Base-by-base conservation (phyloP, 2,329 filamentous ascomycete genomes). In the Alternaria incomplexa region DNA sequence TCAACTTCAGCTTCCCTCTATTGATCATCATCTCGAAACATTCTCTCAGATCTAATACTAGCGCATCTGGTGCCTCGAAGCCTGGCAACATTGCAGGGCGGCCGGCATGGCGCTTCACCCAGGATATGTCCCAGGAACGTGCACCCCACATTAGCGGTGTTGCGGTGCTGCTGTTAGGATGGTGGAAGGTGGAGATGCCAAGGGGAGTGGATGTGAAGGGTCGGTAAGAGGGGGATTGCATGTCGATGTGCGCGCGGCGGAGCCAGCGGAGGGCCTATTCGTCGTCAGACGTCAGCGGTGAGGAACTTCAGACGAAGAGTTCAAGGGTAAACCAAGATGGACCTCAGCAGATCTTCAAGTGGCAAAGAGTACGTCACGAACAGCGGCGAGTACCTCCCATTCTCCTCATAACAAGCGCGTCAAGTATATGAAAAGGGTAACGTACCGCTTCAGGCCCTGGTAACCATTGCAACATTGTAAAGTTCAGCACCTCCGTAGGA, bases 391-490 rank as follows among this genome's bases (percentile, higher is more conserved):
- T 43, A 15, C 22, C n/a, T 43, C 51, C 13, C 36, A 3, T 1
- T 17, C 26, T 40, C 22, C 30, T 23, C 30, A 36, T 36, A 9
- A 52, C 48, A 30, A 15, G 11, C 30, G 20, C 15, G 20, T 36
- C 48, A 52, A 4, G 25, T 20, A 52, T 20, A n/a, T 20, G 30
- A 45, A 30, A 25, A 25, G 52, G 32, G 20, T 17, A 22, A 62
- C 63, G 45, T 62, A 67, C 65, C 56, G 64, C 64, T 70, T 91
- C 89, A 0, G 88, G 88, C 0, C 89, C 89, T 0, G 89, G 89
- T 1, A 91, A 77, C 90, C 89, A 91, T 22, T 88, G 85, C 26
- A 91, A 78, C 73, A 76, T 76, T 1, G 70, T 72, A 65, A 71
- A 75, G 23, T 87, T 87, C 61, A 91, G 82, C 23, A 91, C 81